These are phyloP conservation scores for Globisporangium mamillatum DNA, from an alignment of 352 stramenopile genomes.

Conservation along the genomic window DNA sequence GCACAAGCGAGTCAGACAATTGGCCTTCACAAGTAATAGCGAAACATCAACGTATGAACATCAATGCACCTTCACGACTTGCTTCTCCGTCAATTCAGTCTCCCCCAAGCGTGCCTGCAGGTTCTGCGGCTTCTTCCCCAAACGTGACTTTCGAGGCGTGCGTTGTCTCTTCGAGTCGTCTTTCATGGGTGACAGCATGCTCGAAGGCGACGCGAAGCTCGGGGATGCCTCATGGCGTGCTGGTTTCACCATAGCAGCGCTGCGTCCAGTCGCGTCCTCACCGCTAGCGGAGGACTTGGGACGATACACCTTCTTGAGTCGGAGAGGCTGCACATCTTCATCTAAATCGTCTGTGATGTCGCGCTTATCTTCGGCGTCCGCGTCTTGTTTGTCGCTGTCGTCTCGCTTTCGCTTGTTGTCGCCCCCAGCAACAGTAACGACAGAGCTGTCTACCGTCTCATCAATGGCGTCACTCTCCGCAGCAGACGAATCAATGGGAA, in stretches of 20 bases:
- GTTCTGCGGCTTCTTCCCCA: constrained; percentile 39
- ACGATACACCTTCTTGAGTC: constrained; percentile 9
- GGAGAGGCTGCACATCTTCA: constrained; percentile 11
- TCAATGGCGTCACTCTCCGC: background rate
- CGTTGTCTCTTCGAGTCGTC: constrained; percentile 41
- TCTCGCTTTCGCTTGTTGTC: constrained; percentile 16
- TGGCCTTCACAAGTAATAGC: background rate
- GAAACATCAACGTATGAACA: background rate
- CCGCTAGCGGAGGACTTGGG: background rate
- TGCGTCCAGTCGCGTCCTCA: background rate
- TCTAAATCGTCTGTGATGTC: background rate
- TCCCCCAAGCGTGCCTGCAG: constrained; percentile 37
- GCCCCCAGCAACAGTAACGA: background rate
- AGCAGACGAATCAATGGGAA: background rate
- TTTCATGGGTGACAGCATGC: constrained; percentile 49
- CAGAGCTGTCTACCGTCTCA: background rate
- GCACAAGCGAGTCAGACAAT: background rate
- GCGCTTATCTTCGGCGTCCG: background rate
- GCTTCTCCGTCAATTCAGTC: constrained; percentile 29
- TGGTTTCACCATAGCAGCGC: background rate
- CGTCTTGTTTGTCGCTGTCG: background rate
- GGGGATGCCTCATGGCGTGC: constrained; percentile 3
- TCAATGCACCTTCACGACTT: constrained; percentile 30
- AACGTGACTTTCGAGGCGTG: constrained; percentile 39
- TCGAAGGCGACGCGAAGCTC: constrained; percentile 18